These are phyloP conservation scores for Pseudogymnoascus sp. DNA, from an alignment of 2,329 filamentous ascomycete species.

Conservation along the genomic window DNA sequence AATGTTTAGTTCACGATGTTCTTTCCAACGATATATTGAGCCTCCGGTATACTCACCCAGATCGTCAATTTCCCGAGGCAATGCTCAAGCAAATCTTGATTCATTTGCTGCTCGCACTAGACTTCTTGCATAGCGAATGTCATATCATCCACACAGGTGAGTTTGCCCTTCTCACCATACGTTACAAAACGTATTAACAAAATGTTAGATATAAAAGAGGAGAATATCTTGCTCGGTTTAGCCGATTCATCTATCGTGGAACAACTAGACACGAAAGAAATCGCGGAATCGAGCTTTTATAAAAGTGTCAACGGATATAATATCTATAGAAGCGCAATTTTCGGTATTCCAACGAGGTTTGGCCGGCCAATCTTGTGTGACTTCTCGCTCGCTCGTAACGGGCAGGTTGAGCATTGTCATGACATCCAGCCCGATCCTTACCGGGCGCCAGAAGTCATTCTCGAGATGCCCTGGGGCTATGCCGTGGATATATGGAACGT, in stretches of 20 bases:
- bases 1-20: slow-evolving; percentile 20
- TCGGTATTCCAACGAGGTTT: slow-evolving; percentile 20
- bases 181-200: slow-evolving; percentile 14
- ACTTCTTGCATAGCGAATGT: slow-evolving; percentile 11
- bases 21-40: slow-evolving; percentile 19
- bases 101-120: slow-evolving; percentile 8
- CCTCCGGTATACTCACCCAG: slow-evolving; percentile 14
- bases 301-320: slow-evolving; percentile 18
- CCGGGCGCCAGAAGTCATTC: slow-evolving; percentile 30
- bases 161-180: slow-evolving; percentile 13
- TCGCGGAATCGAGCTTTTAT: slow-evolving; percentile 15
- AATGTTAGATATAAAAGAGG: slow-evolving; percentile 20
- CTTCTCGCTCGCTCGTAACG: slow-evolving; percentile 19
- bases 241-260: slow-evolving; percentile 19
- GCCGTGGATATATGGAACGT: slow-evolving; percentile 31
- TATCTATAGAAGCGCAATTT: slow-evolving; percentile 20
- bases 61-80: slow-evolving; percentile 9
- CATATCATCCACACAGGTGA: slow-evolving; percentile 13
- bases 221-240: slow-evolving; percentile 19
- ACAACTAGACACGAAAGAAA: slow-evolving; percentile 19
- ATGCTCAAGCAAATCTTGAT: not conserved
- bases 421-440: slow-evolving; percentile 15
- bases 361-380: slow-evolving; percentile 21
- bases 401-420: slow-evolving; percentile 19
- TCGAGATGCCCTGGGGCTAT: slow-evolving; percentile 29